These are phyloP conservation scores for Neurospora intermedia DNA, from an alignment of 495 filamentous ascomycete species.

Conservation along the genomic window DNA sequence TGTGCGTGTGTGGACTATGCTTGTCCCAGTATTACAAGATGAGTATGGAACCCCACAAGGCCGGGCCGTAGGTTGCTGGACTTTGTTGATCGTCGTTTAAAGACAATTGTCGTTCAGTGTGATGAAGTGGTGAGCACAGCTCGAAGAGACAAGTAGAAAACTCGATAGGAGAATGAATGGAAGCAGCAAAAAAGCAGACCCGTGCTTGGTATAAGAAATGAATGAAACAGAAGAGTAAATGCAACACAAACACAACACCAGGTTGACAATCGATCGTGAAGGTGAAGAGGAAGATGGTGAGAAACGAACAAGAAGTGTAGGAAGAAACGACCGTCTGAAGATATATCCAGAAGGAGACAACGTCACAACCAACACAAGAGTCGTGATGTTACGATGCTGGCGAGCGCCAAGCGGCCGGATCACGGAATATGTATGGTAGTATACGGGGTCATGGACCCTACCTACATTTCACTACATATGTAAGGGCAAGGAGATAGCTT, in stretches of 20 bases:
- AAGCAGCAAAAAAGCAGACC: slow-evolving; percentile 34
- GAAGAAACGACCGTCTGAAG: slow-evolving; percentile 8
- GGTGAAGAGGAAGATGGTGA: slow-evolving; percentile 7
- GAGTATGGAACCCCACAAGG: slow-evolving; percentile 18
- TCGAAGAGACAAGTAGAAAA: slow-evolving; percentile 6
- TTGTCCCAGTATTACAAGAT: slow-evolving; percentile 28
- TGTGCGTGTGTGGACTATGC: background rate
- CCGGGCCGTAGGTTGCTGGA: background rate
- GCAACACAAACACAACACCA: slow-evolving; percentile 23
- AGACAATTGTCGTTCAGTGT: background rate
- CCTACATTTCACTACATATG: background rate
- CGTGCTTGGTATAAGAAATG: slow-evolving; percentile 34
- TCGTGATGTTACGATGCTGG: background rate
- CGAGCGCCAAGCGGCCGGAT: background rate
- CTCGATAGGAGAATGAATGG: slow-evolving; percentile 27
- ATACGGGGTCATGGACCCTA: background rate
- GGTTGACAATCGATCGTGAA: background rate
- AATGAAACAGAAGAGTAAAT: slow-evolving; percentile 13
- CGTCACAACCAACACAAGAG: background rate
- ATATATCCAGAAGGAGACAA: background rate
- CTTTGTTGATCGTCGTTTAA: background rate
- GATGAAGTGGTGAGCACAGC: slow-evolving; percentile 7
- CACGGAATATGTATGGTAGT: background rate
- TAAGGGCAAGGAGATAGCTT: background rate
- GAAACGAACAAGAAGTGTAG: slow-evolving; percentile 13